Conservation (phyloP, 108 stramenopile species). For the Stephanodiscus minutulus region DNA sequence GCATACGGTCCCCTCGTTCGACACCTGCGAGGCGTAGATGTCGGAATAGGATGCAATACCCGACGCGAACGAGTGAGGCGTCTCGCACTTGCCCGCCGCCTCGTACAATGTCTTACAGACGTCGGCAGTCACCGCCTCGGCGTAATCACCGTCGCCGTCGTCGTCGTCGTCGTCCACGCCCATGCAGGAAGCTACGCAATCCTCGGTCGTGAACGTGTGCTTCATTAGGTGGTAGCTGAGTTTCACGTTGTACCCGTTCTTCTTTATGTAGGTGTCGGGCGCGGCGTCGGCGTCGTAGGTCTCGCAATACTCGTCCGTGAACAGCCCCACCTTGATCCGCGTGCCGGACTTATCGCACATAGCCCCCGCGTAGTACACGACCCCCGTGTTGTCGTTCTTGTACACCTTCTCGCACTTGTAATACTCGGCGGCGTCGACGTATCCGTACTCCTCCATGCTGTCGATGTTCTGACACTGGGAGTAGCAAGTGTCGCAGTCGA, state of each 20-base stretch:
- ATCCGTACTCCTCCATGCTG: conserved; percentile 69
- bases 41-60: conserved; percentile 48
- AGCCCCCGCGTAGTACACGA: conserved; percentile 74
- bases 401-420: conserved; percentile 62
- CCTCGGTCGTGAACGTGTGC: conserved; percentile 59
- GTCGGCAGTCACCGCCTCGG: conserved; percentile 48
- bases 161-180: conserved; percentile 34
- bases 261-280: conserved; percentile 76
- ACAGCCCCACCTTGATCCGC: conserved; percentile 86
- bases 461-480: conserved; percentile 79
- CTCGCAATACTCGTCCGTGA: conserved; percentile 72
- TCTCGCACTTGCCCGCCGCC: conserved; percentile 82
- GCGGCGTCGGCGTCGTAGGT: conserved; percentile 54
- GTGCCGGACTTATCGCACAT: conserved; percentile 64
- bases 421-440: conserved; percentile 69
- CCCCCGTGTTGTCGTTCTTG: conserved; percentile 60
- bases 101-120: conserved; percentile 76
- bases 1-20: conserved; percentile 73
- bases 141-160: conserved; percentile 18
- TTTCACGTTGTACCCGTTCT: conserved; percentile 66
- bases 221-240: conserved; percentile 87
- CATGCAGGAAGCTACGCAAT: conserved; percentile 66
- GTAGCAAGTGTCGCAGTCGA: conserved; percentile 74
- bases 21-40: conserved; percentile 60
- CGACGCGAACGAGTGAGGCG: conserved; percentile 60